Base-by-base conservation (phyloP, 2,329 filamentous ascomycete genomes). In the Claviceps paspali region DNA sequence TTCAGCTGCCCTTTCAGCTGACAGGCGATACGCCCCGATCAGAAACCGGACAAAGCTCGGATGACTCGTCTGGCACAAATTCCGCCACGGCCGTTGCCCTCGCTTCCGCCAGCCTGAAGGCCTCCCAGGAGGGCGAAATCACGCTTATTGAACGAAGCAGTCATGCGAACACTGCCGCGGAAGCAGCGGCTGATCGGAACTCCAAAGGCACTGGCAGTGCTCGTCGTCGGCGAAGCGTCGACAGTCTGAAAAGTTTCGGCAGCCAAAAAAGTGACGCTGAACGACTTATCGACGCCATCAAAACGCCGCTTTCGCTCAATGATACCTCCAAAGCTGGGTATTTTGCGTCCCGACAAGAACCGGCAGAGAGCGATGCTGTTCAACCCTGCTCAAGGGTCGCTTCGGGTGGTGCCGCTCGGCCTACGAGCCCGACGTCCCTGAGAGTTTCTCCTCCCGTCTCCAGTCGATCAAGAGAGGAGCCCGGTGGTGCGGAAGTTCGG, bases 1-100 rank as follows among this genome's bases (percentile, higher is more conserved):
- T 94, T 18, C 74, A 83, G 44, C 62, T 94, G 22, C 79, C 81
- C 0, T 91, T 94, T 45, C 66, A 76, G 6, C 52, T 87, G 1
- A 76, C 59, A 0, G 58, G 64, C 1, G 59, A 65, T 31, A 43
- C 48, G 3, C 45, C 55, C 2, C 49, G 52, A 4, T 49, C 50
- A 0, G 36, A 44, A 6, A 29, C 21, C 15, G 47, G 38, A 3
- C 36, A 42, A 11, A 22, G 18, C 8, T 35, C 27, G 3, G 24
- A 42, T 12, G n/a, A 27, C 10, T 38, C 41, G 1, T 17, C 41
- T 6, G 30, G 35, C 23, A 43, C 44, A 6, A 32, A 38, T 9
- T 36, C 42, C 10, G 36, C 38, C 9, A 8, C 27, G 5, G 27
- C 38, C 1, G 36, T 45, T 12, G 39, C 47, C 18, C 43, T 50